Evolutionary conservation across 2,329 filamentous ascomycete genomes (phyloP), one percentile per base, ranked within the genome.

Genomic region (Purpureocillium takamizusanense): DNA sequence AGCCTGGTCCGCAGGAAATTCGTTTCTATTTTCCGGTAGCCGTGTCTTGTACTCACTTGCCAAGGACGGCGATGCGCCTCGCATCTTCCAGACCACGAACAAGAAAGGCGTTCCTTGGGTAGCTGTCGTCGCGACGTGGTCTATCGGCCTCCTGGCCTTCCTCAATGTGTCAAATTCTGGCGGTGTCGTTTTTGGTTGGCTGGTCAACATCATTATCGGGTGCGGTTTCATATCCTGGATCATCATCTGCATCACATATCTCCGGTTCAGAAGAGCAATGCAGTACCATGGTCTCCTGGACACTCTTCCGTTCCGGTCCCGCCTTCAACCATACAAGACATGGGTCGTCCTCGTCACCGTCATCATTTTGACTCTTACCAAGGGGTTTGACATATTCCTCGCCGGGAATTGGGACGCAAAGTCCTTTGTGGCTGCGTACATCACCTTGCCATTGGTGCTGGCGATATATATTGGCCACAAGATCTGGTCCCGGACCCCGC

Each of bases 201-300:
- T 86, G 31, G 67, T 84, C 49, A 82, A 83, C 60, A 76, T 86
- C 45, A 76, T 71, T 14, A 73, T 76, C 36, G 76, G 81, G 7
- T 77, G 76, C 6, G 79, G 78, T 8, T 76, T 85, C 54, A 81
- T 83, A 47, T 75, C 70, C 21, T 86, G 81, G 81, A 69, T 73
- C 21, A 25, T 25, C 10, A 82, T 83, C 56, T 71, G 65, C 51
- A 50, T 68, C 35, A 79, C 74, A 51, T 77, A 83, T 55, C 60
- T 83, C 38, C 69, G 69, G 9, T 83, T 83, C 59, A 74, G 76
- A 66, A 64, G 67, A 12, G 75, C 69, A 10, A 63, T 82, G 36
- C 53, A 59, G 32, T 65, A 62, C 2, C 77, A 77, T 43, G 66
- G 68, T 37, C 71, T 85, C 23, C 62, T 78, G 13, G 63, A 64